These are phyloP conservation scores for Xylaria sp. DNA, from an alignment of 2,329 filamentous ascomycete genomes.

Conservation along the genomic window DNA sequence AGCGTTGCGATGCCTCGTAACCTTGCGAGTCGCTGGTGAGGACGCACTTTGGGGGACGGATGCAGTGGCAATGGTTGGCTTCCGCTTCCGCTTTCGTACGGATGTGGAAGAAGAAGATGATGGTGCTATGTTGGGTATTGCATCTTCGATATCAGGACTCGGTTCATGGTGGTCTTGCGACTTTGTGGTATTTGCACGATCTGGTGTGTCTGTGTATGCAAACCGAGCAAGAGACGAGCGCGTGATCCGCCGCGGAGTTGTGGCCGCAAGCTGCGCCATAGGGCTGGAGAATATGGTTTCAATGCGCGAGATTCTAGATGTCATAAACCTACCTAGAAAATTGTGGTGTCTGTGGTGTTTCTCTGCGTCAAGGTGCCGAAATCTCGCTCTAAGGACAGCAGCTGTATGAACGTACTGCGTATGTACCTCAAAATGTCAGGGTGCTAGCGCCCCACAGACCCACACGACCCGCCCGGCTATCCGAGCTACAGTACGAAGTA, in stretches of 20 bases:
- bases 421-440: no score
- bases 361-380: neutral
- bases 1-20: constrained; percentile 32
- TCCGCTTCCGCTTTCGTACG: constrained; percentile 43
- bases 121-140: constrained; percentile 36
- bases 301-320: constrained; percentile 16
- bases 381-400: no score
- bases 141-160: constrained; percentile 48
- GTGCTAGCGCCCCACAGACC: no score
- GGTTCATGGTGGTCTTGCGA: constrained; percentile 28
- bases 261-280: constrained; percentile 39
- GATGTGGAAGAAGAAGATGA: constrained; percentile 14
- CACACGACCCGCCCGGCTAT: no score
- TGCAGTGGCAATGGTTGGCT: constrained; percentile 37
- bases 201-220: constrained; percentile 39
- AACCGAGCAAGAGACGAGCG: constrained; percentile 49
- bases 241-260: constrained; percentile 48
- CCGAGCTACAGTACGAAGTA: no score
- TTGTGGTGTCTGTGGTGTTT: neutral
- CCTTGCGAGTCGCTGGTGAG: constrained; percentile 26
- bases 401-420: no score
- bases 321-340: neutral
- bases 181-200: constrained; percentile 7
- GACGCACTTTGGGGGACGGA: constrained; percentile 16
- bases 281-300: constrained; percentile 21